Base-by-base conservation (phyloP, 2,329 filamentous ascomycete genomes). In the Colletotrichum cereale region DNA sequence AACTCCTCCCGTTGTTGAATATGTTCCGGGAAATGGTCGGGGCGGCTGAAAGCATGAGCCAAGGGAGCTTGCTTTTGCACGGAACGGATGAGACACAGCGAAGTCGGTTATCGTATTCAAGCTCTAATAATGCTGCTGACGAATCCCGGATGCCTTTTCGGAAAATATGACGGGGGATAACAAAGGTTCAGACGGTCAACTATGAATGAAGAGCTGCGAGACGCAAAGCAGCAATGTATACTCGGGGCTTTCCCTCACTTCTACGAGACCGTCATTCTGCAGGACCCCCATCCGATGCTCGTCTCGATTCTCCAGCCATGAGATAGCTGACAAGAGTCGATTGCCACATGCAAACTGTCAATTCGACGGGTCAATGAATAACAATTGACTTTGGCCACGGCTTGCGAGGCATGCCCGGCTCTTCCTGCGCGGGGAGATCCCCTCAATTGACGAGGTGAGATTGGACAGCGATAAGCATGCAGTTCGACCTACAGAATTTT, bases 391-490 rank as follows among this genome's bases (percentile, higher is more conserved):
- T 63, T 57, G 44, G 29, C 40, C 65, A 42, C 36, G 10, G 26
- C 38, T 62, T 38, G 57, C 52, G 65, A 71, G 64, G 58, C 52
- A 63, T 50, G 65, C 52, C 64, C 29, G 57, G 64, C 65, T 58
- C 42, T 31, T 60, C 36, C 31, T 63, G 58, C 68, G 65, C 65
- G 65, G 65, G 68, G 68, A 63, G 58, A 60, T 58, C 52, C 68
- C 63, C 68, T 71, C 68, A 71, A 68, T 57, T 53, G 26, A 71
- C 53, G 66, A 40, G 47, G 6, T 48, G 61, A 72, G 66, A 72
- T 72, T 72, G 70, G 70, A 44, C 66, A 71, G 70, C 60, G 70
- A 72, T 72, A 71, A 71, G 70, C 65, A 42, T 71, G 68, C 65
- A 71, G 67, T 60, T 63, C 36, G 65, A 38, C 24, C 52, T 60